Percentiles rank a stretch among this genome's conserved stretches.
Evolutionary conservation across 2,329 filamentous ascomycete genomes (phyloP).

Genomic region (Eurotiales sp.): DNA sequence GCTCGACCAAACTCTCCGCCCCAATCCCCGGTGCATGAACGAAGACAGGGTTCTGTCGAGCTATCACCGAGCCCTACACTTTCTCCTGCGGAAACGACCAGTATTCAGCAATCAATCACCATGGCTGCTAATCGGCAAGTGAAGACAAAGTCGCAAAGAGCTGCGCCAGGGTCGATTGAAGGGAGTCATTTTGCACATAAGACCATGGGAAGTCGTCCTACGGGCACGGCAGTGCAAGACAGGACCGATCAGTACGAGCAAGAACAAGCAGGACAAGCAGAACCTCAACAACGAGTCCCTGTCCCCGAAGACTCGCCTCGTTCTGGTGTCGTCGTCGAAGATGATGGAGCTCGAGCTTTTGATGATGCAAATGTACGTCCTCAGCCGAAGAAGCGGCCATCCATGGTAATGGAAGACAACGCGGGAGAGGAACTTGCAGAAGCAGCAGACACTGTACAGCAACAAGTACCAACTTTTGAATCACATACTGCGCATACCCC

Average conservation of each 20-base stretch:
- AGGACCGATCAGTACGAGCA: neutral
- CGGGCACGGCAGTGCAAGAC: constrained; percentile 17
- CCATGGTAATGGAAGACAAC: constrained; percentile 40
- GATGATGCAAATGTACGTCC: constrained; percentile 14
- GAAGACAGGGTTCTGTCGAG: constrained; percentile 11
- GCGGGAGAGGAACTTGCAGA: constrained; percentile 30
- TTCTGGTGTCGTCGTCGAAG: neutral
- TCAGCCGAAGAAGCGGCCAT: constrained; percentile 33
- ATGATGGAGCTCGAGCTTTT: neutral
- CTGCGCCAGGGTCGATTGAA: constrained; percentile 23
- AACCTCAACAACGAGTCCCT: neutral
- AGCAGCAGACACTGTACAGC: constrained; percentile 5
- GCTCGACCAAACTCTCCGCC: constrained; percentile 40
- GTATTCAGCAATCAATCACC: constrained; percentile 18
- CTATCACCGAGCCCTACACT: constrained; percentile 20
- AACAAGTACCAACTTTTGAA: neutral
- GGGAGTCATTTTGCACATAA: constrained; percentile 23
- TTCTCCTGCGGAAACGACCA: constrained; percentile 22
- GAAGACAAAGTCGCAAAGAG: constrained; percentile 24
- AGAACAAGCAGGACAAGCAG: neutral
- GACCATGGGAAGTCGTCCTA: constrained; percentile 28
- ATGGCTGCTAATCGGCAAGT: constrained; percentile 25
- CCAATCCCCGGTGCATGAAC: constrained; percentile 20
- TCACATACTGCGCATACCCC: neutral
- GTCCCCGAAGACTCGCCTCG: neutral